Percentiles rank a stretch among this genome's conserved stretches.
phyloP scores from a whole-genome alignment of 2,329 filamentous ascomycete genomes.

The Trichoderma koningiopsis region DNA sequence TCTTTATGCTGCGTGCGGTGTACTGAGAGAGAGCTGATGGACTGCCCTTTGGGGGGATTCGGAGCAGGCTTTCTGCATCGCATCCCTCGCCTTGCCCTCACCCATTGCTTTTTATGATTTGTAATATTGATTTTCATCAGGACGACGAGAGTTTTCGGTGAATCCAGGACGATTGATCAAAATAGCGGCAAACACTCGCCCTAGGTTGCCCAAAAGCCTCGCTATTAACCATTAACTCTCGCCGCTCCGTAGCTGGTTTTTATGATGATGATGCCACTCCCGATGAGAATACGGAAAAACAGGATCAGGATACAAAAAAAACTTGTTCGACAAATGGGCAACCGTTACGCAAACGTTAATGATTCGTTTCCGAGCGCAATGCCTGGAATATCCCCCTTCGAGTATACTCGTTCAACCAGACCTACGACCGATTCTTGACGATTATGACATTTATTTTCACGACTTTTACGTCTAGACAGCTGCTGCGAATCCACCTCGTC shows the following conservation, averaged over 20 bases:
- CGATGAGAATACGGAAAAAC: constrained; percentile 44
- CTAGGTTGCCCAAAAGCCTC: background rate
- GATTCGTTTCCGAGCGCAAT: constrained; percentile 35
- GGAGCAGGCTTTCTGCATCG: constrained; percentile 16
- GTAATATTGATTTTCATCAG: constrained; percentile 40
- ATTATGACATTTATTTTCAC: constrained; percentile 50
- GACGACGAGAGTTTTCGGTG: constrained; percentile 30
- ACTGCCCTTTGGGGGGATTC: constrained; percentile 14
- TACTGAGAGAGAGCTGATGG: constrained; percentile 16
- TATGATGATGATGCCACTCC: constrained; percentile 44
- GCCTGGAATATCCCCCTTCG: constrained; percentile 37
- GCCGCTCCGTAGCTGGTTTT: constrained; percentile 28
- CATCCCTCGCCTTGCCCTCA: constrained; percentile 27
- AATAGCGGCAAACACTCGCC: background rate
- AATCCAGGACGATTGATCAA: background rate
- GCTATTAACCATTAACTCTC: background rate
- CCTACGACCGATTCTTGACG: constrained; percentile 46
- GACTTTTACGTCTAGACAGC: constrained; percentile 51
- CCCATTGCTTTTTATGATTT: constrained; percentile 41
- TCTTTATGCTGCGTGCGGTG: background rate
- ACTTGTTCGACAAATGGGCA: constrained; percentile 45
- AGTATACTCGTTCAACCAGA: constrained; percentile 39
- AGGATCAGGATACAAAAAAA: constrained; percentile 45
- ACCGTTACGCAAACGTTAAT: constrained; percentile 42
- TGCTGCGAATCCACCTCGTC: constrained; percentile 39